Base-by-base conservation (phyloP, 2,329 filamentous ascomycete species). In the Capronia epimyces region DNA sequence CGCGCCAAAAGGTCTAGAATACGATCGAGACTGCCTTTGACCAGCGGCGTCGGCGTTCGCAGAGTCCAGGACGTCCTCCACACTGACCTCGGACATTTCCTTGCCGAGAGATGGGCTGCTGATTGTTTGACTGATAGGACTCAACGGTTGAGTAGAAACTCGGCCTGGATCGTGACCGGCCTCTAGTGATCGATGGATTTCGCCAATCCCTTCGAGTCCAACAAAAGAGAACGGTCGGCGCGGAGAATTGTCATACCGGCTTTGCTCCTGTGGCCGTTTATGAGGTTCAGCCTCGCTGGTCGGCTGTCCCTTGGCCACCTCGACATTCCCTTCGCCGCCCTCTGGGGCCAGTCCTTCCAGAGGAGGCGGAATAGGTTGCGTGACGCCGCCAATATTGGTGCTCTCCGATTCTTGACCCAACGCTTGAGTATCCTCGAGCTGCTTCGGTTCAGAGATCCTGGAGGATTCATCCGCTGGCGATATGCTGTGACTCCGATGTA, bases 31-130 rank as follows among this genome's bases (percentile, higher is more conserved):
- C 29, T 53, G 52, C 4, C 40, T 41, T 24, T 44, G 43, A 4
- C 37, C 42, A 16, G 21, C 13, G 36, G 25, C 39, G 43, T 56
- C n/a, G 45, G 29, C 49, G n/a, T n/a, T n/a, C n/a, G n/a, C n/a
- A n/a, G 39, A 45, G 25, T 53, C 52, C 20, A 31, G 16, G 22
- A 52, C 45, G 12, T 59, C 57, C 9, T 58, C 56, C 24, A 52
- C 52, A 39, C 53, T 53, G 37, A 57, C 55, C 49, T 53, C 46
- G 3, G 54, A 59, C 43, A 53, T 42, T 36, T 49, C 52, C 43
- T 57, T 53, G 42, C 49, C 52, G 2, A 56, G 36, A 16, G 45
- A 36, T 9, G 25, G 22, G 36, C 49, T 52, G 45, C 54, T 57
- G 13, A 45, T 32, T n/a, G 43, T 47, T 32, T 56, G 49, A 39